These are phyloP conservation scores for Metrosideros polymorpha DNA, from an alignment of 441 rosid species.

Conservation along the genomic window DNA sequence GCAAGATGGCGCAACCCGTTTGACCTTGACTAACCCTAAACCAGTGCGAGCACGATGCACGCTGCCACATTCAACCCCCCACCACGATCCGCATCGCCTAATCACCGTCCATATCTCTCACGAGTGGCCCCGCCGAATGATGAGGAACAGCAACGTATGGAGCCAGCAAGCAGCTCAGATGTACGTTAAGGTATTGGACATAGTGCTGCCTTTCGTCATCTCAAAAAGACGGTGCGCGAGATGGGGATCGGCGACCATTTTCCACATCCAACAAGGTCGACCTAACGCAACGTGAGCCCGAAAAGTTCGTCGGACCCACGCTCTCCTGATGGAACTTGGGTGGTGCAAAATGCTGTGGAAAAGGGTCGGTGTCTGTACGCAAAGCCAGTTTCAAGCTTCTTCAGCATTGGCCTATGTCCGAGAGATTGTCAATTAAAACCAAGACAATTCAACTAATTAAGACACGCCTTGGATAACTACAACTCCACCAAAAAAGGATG, in stretches of 20 bases:
- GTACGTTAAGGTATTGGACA: neutral
- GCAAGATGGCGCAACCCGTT: no score
- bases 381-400: neutral
- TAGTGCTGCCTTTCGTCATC: neutral
- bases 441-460: neutral
- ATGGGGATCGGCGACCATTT: neutral
- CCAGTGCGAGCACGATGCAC: no score
- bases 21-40: no score
- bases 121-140: neutral
- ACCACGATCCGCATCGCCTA: neutral
- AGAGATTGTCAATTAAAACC: neutral
- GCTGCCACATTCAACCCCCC: no score
- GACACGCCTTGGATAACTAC: neutral
- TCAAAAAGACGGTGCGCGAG: neutral
- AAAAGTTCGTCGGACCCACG: neutral
- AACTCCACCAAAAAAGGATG: neutral
- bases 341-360: neutral
- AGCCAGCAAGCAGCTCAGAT: neutral
- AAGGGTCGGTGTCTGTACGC: neutral
- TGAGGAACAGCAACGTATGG: neutral
- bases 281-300: neutral
- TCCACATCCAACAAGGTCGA: neutral
- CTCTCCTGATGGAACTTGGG: neutral
- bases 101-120: neutral
- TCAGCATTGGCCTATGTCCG: neutral